phyloP scores from a whole-genome alignment of 2,329 filamentous ascomycete species.

The Metarhizium guizhouense region DNA sequence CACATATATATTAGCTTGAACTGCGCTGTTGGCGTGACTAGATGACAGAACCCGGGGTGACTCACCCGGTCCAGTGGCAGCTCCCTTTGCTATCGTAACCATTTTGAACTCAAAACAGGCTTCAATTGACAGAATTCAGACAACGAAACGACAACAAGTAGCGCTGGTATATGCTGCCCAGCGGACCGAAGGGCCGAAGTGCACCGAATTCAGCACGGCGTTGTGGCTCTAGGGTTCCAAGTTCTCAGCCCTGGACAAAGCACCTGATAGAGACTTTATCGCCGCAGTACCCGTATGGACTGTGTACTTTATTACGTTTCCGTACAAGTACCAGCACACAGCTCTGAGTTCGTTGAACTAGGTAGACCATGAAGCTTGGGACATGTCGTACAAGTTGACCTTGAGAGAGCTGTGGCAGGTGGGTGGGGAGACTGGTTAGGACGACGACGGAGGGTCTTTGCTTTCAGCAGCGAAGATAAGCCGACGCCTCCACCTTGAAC shows the following conservation, averaged over 20 bases:
- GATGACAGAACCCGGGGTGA: background rate
- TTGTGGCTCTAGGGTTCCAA: background rate
- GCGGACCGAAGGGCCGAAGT: background rate
- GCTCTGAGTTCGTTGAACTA: background rate
- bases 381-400: background rate
- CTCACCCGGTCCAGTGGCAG: slow-evolving; percentile 34
- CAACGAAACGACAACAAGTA: background rate
- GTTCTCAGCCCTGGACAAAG: background rate
- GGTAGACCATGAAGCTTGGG: background rate
- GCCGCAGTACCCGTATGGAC: background rate
- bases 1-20: slow-evolving; percentile 8
- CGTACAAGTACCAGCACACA: background rate
- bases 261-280: background rate
- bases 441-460: background rate
- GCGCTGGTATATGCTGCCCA: background rate
- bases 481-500: background rate
- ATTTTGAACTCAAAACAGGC: slow-evolving; percentile 10
- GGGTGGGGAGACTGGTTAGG: background rate
- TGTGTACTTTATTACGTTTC: too few species aligned
- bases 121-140: background rate
- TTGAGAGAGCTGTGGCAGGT: background rate
- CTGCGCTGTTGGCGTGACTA: slow-evolving; percentile 6
- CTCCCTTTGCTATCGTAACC: slow-evolving; percentile 17
- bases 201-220: background rate
- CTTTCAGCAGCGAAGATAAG: background rate